Conservation (phyloP, 192 early-diverging fungal species). For the Backusella westeae region DNA sequence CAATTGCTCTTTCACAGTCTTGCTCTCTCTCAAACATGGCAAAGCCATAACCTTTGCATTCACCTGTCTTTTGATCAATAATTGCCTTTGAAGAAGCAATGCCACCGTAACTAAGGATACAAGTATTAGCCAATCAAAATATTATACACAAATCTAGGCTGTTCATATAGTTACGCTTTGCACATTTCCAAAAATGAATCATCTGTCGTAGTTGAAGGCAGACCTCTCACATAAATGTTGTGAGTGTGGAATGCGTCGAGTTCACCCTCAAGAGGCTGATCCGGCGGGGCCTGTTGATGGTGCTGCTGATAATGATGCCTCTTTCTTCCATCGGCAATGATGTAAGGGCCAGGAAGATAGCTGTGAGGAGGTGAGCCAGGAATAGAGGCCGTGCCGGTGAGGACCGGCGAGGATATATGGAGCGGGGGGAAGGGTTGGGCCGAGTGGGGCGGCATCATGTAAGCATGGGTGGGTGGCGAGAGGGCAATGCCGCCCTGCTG, state of each 20-base stretch:
- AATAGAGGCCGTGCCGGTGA: conserved; percentile 24
- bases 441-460: conserved; percentile 38
- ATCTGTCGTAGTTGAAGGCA: conserved; percentile 65
- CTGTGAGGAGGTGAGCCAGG: neutral
- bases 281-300: neutral
- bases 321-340: conserved; percentile 7
- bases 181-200: conserved; percentile 64
- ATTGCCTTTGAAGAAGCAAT: conserved; percentile 85
- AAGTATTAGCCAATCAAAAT: no score
- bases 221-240: conserved; percentile 83
- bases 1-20: conserved; percentile 71
- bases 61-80: conserved; percentile 69
- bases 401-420: conserved; percentile 41
- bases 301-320: conserved; percentile 5
- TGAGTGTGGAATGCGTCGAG: conserved; percentile 41
- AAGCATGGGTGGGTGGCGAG: conserved; percentile 41
- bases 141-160: no score
- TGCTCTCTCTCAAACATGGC: conserved; percentile 78
- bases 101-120: conserved; percentile 52
- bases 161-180: conserved; percentile 22
- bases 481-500: conserved; percentile 31
- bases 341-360: conserved; percentile 14
- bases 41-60: conserved; percentile 90
- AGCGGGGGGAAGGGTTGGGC: conserved; percentile 34
- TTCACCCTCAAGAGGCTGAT: neutral